A percentile compares a stretch with the other conserved stretches of the same genome.
Conservation (phyloP, 2,329 filamentous ascomycete genomes). For the Phaeosphaeria sp. region DNA sequence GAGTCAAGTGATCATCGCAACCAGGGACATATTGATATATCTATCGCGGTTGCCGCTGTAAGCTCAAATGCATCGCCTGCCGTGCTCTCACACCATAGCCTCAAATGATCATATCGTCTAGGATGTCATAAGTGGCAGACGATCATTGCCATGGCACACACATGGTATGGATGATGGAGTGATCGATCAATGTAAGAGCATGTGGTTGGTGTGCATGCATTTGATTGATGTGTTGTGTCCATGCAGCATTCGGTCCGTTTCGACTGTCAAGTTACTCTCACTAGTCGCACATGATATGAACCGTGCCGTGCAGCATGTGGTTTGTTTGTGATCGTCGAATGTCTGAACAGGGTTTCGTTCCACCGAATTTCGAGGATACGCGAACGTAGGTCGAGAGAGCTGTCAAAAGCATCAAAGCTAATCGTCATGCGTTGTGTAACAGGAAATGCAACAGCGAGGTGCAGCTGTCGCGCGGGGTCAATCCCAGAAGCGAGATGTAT, state of each 20-base stretch:
- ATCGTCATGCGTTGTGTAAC: not conserved
- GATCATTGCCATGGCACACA: not conserved
- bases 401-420: not conserved
- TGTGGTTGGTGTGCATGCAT: not conserved
- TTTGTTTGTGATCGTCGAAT: not conserved
- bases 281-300: not conserved
- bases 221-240: not conserved
- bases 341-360: not conserved
- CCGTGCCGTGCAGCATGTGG: not conserved
- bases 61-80: not conserved
- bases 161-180: not conserved
- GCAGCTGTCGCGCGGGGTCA: not conserved
- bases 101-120: not conserved
- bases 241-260: constrained; percentile 1
- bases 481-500: not conserved
- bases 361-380: not conserved
- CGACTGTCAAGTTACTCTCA: not conserved
- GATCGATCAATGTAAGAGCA: not conserved
- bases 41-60: constrained; percentile 2
- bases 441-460: not conserved
- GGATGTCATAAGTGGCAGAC: not conserved
- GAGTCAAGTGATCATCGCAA: not conserved
- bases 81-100: not conserved
- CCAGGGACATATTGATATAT: not conserved
- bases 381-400: not conserved